Conservation (phyloP, 2,329 filamentous ascomycete genomes). For the Aspergillus sp. region DNA sequence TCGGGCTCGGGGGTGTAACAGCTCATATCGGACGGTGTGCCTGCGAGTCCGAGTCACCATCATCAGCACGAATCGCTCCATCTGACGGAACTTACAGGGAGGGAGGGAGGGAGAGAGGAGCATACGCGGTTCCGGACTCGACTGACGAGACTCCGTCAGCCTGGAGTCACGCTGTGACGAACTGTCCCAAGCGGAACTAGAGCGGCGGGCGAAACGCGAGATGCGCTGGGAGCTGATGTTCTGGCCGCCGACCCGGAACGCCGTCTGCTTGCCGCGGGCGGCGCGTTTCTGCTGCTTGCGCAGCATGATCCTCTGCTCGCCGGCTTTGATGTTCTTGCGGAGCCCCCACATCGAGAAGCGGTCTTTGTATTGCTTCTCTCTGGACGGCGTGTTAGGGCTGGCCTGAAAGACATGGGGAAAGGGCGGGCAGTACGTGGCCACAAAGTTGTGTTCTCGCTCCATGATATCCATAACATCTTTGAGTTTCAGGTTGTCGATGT, state of each 20-base stretch:
- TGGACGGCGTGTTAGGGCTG: too few relatives aligned
- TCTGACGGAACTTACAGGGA: background rate
- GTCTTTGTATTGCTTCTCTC: constrained; percentile 33
- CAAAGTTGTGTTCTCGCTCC: constrained; percentile 27
- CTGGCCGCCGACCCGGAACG: constrained; percentile 26
- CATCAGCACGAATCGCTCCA: background rate
- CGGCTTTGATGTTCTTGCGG: constrained; percentile 31
- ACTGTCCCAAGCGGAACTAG: constrained; percentile 21
- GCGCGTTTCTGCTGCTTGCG: constrained; percentile 30
- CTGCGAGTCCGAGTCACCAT: constrained; percentile 10
- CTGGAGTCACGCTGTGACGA: constrained; percentile 8
- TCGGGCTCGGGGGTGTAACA: constrained; percentile 28
- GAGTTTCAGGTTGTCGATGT: constrained; percentile 26
- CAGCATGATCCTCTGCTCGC: constrained; percentile 29
- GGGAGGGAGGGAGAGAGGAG: constrained; percentile 1
- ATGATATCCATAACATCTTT: constrained; percentile 29
- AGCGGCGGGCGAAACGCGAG: constrained; percentile 24
- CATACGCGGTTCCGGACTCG: constrained; percentile 26
- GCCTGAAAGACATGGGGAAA: constrained; percentile 6
- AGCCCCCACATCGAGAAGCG: constrained; percentile 29
- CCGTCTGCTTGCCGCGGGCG: constrained; percentile 28
- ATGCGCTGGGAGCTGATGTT: constrained; percentile 27
- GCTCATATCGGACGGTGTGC: constrained; percentile 29
- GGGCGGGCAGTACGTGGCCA: constrained; percentile 22
- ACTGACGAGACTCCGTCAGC: constrained; percentile 10